phyloP scores from a whole-genome alignment of 345 rosid genomes.

The Citrus mangshanensis region DNA sequence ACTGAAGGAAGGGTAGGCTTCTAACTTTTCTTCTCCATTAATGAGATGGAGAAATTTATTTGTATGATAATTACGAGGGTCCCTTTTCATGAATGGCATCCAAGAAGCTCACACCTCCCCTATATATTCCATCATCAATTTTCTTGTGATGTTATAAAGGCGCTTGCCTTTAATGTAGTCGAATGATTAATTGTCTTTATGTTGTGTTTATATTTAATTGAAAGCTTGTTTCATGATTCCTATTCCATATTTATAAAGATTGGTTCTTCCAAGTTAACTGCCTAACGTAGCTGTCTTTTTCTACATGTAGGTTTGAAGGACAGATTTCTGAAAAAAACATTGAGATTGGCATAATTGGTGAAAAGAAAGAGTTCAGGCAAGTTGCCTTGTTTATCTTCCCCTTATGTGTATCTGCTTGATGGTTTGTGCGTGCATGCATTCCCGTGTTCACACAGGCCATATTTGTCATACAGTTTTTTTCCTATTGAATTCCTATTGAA shows the following conservation, averaged over 20 bases:
- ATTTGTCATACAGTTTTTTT: not conserved
- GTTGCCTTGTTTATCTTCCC: not conserved
- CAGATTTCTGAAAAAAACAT: conserved; percentile 83
- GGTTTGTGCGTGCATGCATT: not conserved
- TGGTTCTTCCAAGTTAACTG: not conserved
- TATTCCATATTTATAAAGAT: not conserved
- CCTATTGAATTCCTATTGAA: not conserved
- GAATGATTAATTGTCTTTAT: not conserved
- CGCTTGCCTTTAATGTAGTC: not conserved
- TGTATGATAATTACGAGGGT: not conserved
- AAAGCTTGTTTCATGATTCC: not conserved
- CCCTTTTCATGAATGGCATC: not conserved
- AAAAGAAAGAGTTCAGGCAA: conserved; percentile 80
- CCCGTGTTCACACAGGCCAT: not conserved
- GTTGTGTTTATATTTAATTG: not conserved
- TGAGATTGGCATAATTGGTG: conserved; percentile 77
- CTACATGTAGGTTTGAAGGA: conserved; percentile 78
- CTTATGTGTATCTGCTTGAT: not conserved
- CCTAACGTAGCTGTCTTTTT: not conserved
- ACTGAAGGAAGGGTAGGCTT: conserved; percentile 83
- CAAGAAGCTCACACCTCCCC: not conserved
- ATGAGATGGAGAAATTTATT: not conserved
- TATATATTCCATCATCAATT: not conserved
- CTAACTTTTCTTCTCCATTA: not conserved
- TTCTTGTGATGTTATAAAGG: not conserved